These are phyloP conservation scores for Antitrichia curtipendula DNA, from an alignment of 225 moss, liverwort and hornwort genomes.

Conservation along the genomic window DNA sequence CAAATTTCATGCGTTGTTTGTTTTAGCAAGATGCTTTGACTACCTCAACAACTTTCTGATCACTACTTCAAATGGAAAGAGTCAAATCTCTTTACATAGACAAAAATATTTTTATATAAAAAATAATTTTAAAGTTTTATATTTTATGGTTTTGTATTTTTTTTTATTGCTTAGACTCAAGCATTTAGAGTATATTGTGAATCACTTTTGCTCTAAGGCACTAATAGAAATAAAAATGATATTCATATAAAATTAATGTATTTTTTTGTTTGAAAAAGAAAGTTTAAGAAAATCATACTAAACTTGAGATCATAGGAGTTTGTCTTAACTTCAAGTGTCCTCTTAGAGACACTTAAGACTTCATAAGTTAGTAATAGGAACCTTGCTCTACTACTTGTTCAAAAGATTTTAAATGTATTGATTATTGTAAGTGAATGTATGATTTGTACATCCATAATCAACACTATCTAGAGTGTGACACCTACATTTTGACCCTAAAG, in stretches of 20 bases:
- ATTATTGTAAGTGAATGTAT: neutral
- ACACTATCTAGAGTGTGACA: accelerated
- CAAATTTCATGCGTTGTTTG: too few species aligned
- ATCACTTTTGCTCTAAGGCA: neutral
- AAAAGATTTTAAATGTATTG: neutral
- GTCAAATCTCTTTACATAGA: neutral
- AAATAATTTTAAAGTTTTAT: neutral
- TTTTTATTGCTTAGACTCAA: accelerated
- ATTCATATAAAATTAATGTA: neutral
- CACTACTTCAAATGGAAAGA: neutral
- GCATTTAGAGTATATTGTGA: neutral
- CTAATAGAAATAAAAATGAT: neutral
- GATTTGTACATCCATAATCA: neutral
- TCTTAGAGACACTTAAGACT: neutral
- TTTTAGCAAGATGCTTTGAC: neutral
- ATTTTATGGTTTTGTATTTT: neutral
- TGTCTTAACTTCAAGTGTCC: neutral
- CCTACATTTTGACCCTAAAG: neutral
- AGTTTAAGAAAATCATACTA: neutral
- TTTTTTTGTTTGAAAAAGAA: neutral
- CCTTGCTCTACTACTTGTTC: neutral
- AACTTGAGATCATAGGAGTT: neutral
- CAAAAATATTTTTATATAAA: neutral
- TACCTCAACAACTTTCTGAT: neutral
- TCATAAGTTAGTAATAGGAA: neutral